Percentiles rank a stretch among this genome's conserved stretches.
These are phyloP conservation scores for Nannizzia gypsea DNA, from an alignment of 2,329 filamentous ascomycete genomes.

Conservation along the genomic window DNA sequence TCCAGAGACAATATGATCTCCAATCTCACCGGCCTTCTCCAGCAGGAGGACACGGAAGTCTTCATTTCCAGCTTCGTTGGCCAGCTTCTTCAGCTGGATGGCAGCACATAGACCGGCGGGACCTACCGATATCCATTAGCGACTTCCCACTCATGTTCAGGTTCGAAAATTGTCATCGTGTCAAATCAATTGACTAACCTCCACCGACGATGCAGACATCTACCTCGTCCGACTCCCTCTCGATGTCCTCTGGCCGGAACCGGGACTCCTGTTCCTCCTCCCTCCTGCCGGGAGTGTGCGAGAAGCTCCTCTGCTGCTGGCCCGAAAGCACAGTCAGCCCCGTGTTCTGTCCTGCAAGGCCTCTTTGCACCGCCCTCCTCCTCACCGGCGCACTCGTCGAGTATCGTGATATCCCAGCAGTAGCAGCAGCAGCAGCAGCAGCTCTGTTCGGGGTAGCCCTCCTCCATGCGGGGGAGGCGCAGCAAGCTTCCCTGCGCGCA, in stretches of 20 bases:
- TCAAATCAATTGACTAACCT: conserved; percentile 37
- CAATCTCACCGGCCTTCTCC: conserved; percentile 90
- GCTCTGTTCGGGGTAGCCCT: background rate
- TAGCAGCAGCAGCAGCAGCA: background rate
- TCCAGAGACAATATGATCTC: conserved; percentile 88
- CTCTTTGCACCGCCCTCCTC: conserved; percentile 17
- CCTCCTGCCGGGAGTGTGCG: conserved; percentile 30
- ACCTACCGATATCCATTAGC: conserved; percentile 35
- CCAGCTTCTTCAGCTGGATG: conserved; percentile 88
- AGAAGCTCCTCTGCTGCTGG: conserved; percentile 29
- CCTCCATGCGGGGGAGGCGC: background rate
- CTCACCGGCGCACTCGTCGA: conserved; percentile 7
- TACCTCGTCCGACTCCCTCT: conserved; percentile 84
- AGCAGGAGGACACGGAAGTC: conserved; percentile 87
- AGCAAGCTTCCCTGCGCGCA: conserved; percentile 1
- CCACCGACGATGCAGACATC: conserved; percentile 95
- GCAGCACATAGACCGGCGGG: conserved; percentile 86
- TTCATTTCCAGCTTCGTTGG: conserved; percentile 87
- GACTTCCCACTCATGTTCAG: background rate
- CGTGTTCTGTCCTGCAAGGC: conserved; percentile 10
- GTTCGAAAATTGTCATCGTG: background rate
- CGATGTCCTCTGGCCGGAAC: conserved; percentile 57
- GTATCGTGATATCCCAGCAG: background rate
- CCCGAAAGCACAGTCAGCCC: background rate
- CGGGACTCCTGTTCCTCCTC: conserved; percentile 31